A percentile compares a stretch with the other conserved stretches of the same genome.
Evolutionary conservation across 164 flowering plant genomes (phyloP).

Genomic region (Houttuynia cordata): DNA sequence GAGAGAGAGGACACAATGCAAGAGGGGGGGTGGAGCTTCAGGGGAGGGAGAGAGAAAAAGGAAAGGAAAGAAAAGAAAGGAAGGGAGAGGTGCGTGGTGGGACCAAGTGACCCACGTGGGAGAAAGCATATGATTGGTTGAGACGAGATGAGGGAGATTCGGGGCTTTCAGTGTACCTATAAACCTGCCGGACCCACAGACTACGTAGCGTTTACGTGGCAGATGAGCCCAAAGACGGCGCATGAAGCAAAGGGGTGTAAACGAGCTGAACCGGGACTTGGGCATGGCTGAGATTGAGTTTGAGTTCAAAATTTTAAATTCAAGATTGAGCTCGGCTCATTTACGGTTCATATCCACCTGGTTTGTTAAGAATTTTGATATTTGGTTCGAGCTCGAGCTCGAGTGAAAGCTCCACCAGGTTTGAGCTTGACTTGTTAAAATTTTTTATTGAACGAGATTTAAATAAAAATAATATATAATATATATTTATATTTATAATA

Average conservation of each 20-base stretch:
- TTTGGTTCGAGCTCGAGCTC: too few species aligned
- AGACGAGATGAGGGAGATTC: slow-evolving; percentile 29
- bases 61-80: background rate
- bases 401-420: too few species aligned
- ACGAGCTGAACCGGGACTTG: too few species aligned
- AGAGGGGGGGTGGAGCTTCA: background rate
- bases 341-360: too few species aligned
- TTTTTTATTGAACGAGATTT: too few species aligned
- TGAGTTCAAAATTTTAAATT: too few species aligned
- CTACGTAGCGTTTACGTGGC: slow-evolving; percentile 29
- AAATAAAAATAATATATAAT: too few species aligned
- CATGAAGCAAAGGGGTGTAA: background rate
- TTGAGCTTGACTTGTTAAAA: too few species aligned
- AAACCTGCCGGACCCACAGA: slow-evolving; percentile 6
- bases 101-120: slow-evolving; percentile 53
- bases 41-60: background rate
- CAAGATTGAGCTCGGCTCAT: too few species aligned
- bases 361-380: too few species aligned
- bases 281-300: too few species aligned
- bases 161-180: background rate
- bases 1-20: background rate
- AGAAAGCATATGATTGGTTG: slow-evolving; percentile 37
- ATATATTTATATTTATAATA: too few species aligned
- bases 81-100: slow-evolving; percentile 10
- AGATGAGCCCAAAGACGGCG: slow-evolving; percentile 7